A percentile compares a stretch with the other conserved stretches of the same genome.
Conservation (phyloP, 2,329 filamentous ascomycete species). For the Talaromyces sp. region DNA sequence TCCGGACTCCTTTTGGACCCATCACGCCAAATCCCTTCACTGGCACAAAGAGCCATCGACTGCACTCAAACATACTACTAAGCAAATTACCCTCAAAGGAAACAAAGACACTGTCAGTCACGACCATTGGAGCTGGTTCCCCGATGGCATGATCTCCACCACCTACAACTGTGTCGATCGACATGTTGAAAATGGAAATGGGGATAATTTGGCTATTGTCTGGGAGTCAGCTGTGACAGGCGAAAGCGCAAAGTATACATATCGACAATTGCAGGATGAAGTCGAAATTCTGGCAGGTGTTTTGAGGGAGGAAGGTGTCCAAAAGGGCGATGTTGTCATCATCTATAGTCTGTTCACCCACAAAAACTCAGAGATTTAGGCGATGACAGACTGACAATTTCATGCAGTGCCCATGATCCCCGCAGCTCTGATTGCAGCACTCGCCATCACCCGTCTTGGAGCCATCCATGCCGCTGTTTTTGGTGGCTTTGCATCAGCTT, state of each 20-base stretch:
- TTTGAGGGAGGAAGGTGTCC: conserved; percentile 75
- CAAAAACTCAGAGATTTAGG: neutral
- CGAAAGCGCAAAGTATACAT: conserved; percentile 69
- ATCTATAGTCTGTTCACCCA: conserved; percentile 69
- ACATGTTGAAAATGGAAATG: conserved; percentile 77
- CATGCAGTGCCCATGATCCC: conserved; percentile 90
- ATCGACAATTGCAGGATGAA: conserved; percentile 70
- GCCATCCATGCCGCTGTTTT: conserved; percentile 92
- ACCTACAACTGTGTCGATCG: conserved; percentile 90
- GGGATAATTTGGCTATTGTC: conserved; percentile 70
- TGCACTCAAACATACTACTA: conserved; percentile 59
- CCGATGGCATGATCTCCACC: conserved; percentile 82
- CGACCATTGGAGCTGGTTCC: conserved; percentile 85
- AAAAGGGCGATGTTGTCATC: conserved; percentile 79
- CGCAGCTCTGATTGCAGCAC: conserved; percentile 77
- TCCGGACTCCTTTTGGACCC: conserved; percentile 70
- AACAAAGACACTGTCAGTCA: conserved; percentile 56
- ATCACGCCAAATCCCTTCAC: conserved; percentile 68
- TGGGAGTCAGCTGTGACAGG: conserved; percentile 85
- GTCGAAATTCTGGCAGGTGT: conserved; percentile 80
- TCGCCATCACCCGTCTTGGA: conserved; percentile 76
- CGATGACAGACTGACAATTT: neutral
- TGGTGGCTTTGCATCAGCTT: conserved; percentile 79
- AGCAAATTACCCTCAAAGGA: conserved; percentile 49
- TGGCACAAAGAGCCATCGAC: conserved; percentile 75